Base-by-base conservation (phyloP, 768 basidiomycete species). In the Brasilioporus rufonigricans region DNA sequence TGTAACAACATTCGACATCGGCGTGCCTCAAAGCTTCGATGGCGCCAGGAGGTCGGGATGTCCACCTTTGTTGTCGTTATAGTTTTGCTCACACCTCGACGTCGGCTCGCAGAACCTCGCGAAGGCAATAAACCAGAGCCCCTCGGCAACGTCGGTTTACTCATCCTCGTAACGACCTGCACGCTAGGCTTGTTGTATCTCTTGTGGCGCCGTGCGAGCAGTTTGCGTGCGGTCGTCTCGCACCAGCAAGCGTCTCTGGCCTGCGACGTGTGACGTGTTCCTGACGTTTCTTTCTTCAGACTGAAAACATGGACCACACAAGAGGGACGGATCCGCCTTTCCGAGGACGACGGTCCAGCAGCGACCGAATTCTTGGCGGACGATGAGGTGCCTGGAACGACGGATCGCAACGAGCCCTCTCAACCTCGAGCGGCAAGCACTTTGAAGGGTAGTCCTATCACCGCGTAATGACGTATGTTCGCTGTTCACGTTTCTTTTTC, bases 281-380 rank as follows among this genome's bases (percentile, higher is more conserved):
- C 39, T 58, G 12, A 54, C 29, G 14, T 55, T 41, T 44, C 3
- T 23, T 45, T 44, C 31, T 49, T 21, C 61, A 89, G 87, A 59
- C 68, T 89, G 50, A 82, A 82, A 59, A 80, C 80, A 7, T 79
- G 85, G 68, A 74, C 76, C 2, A 68, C 72, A 16, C 63, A 70
- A 16, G 82, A 84, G 55, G 87, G 87, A 3, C 75, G 67, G 7
- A 86, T 89, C 51, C 79, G 87, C 10, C 75, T 89, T 21, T 87
- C 85, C 44, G 77, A 81, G 62, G 87, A 89, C 59, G 85, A 88
- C 50, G 84, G 85, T 0, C 87, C 87, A 13, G 77, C 86, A n/a
- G 79, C 85, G n/a, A 73, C 75, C 16, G 83, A 84, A 50, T 88
- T 88, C 57, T 60, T 89, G 45, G 78, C 81, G 31, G 77, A 81